Evolutionary conservation across 2,329 filamentous ascomycete species (phyloP), one percentile per base, ranked within the genome.

Genomic region (Achaetomium macrosporum): DNA sequence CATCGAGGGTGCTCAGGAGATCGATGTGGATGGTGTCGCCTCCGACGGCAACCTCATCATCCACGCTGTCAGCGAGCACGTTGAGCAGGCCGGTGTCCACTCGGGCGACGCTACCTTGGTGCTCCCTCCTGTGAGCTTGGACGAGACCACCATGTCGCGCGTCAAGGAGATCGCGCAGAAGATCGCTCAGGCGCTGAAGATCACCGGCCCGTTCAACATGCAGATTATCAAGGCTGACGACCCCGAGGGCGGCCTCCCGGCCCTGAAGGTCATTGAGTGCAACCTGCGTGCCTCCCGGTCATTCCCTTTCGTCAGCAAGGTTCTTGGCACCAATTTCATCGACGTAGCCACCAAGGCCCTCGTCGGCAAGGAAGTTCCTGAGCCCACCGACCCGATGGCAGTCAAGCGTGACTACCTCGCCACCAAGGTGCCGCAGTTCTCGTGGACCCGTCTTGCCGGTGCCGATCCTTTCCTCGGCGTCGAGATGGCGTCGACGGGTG

Each of bases 121-220:
- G 42, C 84, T 99, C 1, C 93, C 93, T 17, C 93, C 93, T 5
- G 83, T 77, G 58, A 87, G 81, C 68, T 83, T 97, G 20, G 88
- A 95, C 59, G 76, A 86, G 62, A 73, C 72, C 53, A 87, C 86
- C 60, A 87, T 96, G 81, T 82, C 81, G 60, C 89, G 93, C 56
- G 82, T 96, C 66, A 97, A 96, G 83, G 89, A 89, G 63, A 97
- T 99, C 63, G 92, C 93, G 15, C 73, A 91, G 71, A 97, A 96
- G 81, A 91, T 99, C 48, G 93, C 93, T 61, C 88, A 93, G 73
- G 93, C 93, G 44, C 96, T 92, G 90, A 90, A 81, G 66, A 97
- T 97, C 70, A 97, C 90, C 17, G 93, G 93, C 51, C 93, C 93
- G 54, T 99, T 97, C 83, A 99, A 99, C 81, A 97, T 99, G 92